Evolutionary conservation across 805 yeast genomes (phyloP).

Genomic region (Saccharomyces jurei): DNA sequence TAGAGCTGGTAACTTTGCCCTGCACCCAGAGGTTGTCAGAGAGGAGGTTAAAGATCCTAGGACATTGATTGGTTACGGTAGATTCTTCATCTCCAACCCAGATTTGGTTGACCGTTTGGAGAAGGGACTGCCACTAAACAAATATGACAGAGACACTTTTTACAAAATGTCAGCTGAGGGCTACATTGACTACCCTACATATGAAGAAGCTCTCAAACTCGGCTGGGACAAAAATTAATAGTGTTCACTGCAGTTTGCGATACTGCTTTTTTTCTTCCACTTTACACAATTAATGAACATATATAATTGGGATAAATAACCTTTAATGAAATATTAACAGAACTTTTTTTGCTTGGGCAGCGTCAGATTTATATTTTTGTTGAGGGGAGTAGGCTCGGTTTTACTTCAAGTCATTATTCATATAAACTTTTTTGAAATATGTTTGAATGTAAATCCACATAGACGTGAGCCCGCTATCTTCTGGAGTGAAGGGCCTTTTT

Average conservation of each 20-base stretch:
- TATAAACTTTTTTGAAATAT: not conserved
- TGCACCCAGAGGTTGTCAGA: conserved; percentile 20
- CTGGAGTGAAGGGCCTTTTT: no score
- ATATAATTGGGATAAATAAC: not conserved
- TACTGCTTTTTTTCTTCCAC: not conserved
- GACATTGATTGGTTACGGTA: conserved; percentile 40
- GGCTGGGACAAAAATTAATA: conserved; percentile 9
- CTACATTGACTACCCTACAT: conserved; percentile 37
- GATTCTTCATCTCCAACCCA: conserved; percentile 48
- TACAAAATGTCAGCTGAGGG: conserved; percentile 35
- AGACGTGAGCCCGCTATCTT: no score
- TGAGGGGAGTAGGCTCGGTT: not conserved
- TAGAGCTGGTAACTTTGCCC: conserved; percentile 34
- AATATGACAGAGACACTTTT: conserved; percentile 43
- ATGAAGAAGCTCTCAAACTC: conserved; percentile 21
- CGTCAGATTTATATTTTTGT: no score
- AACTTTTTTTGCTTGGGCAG: not conserved
- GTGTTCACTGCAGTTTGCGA: not conserved
- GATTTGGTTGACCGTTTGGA: conserved; percentile 42
- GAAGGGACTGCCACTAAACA: conserved; percentile 34
- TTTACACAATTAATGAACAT: not conserved
- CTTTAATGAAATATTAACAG: not conserved
- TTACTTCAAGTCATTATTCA: not conserved
- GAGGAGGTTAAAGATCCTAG: conserved; percentile 33
- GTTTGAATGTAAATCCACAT: no score